Conservation (phyloP, 257 asterid genomes). For the Nicotiana benthamiana region DNA sequence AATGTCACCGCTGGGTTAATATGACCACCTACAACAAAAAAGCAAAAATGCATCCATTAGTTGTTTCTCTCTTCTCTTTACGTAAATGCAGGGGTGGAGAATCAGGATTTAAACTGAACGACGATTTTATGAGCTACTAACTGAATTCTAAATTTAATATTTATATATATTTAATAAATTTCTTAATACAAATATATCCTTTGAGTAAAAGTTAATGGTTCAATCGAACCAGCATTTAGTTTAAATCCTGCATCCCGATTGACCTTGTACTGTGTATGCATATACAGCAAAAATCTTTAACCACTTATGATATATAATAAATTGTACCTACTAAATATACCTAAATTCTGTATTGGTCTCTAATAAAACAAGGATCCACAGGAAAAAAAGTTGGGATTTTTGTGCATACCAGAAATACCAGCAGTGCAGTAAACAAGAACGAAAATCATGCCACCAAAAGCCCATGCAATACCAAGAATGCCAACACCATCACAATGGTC, state of each 20-base stretch:
- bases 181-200: too few relatives aligned
- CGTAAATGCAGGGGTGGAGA: neutral
- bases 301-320: neutral
- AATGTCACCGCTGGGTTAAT: conserved; percentile 16
- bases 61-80: neutral
- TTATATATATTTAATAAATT: too few relatives aligned
- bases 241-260: neutral
- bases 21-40: conserved; percentile 5
- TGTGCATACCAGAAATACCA: neutral
- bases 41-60: neutral
- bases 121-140: too few relatives aligned
- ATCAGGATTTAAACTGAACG: too few relatives aligned
- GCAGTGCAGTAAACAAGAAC: conserved; percentile 3
- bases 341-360: too few relatives aligned
- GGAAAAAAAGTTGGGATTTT: neutral
- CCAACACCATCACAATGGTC: neutral
- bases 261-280: neutral
- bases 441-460: conserved; percentile 6
- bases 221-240: too few relatives aligned
- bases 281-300: neutral
- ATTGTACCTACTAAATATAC: neutral
- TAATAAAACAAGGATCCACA: too few relatives aligned
- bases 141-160: too few relatives aligned
- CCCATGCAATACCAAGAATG: conserved; percentile 7
- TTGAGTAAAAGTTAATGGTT: too few relatives aligned